Percentiles rank a stretch among this genome's conserved stretches.
phyloP scores from a whole-genome alignment of 179 eudicot genomes.

The Nepenthes alata region DNA sequence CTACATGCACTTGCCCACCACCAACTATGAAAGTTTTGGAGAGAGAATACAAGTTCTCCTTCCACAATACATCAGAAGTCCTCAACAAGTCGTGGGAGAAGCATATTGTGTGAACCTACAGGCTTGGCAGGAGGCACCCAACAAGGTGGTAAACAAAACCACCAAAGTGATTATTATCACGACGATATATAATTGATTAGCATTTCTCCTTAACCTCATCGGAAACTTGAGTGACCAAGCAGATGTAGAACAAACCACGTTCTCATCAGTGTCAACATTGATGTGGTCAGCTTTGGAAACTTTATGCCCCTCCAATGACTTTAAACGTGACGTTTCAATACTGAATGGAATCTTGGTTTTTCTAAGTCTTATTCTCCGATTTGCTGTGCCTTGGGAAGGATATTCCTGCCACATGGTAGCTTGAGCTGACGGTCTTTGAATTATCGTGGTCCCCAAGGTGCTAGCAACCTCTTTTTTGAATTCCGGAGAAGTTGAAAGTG shows the following conservation, averaged over 20 bases:
- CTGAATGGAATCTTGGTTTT: background rate
- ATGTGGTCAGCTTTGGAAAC: background rate
- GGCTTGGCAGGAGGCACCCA: slow-evolving; percentile 1
- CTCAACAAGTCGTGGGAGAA: background rate
- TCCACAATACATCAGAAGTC: no score
- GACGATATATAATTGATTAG: background rate
- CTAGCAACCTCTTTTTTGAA: background rate
- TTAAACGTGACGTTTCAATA: background rate
- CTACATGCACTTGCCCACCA: no score
- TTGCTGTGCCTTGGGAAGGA: slow-evolving; percentile 10
- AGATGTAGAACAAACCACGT: background rate
- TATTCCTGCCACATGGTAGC: background rate
- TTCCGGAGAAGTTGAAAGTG: background rate
- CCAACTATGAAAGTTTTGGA: no score
- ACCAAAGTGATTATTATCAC: background rate
- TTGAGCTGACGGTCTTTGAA: background rate
- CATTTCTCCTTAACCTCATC: background rate
- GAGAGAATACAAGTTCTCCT: no score
- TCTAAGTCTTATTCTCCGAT: slow-evolving; percentile 8
- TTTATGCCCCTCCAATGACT: background rate
- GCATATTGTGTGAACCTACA: background rate
- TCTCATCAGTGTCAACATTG: background rate
- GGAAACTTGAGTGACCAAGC: background rate
- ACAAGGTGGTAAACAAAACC: background rate
- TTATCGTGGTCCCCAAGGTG: background rate